Percentiles rank a stretch among this genome's conserved stretches.
phyloP scores from a whole-genome alignment of 805 yeast species.

The Starmerella stellata region DNA sequence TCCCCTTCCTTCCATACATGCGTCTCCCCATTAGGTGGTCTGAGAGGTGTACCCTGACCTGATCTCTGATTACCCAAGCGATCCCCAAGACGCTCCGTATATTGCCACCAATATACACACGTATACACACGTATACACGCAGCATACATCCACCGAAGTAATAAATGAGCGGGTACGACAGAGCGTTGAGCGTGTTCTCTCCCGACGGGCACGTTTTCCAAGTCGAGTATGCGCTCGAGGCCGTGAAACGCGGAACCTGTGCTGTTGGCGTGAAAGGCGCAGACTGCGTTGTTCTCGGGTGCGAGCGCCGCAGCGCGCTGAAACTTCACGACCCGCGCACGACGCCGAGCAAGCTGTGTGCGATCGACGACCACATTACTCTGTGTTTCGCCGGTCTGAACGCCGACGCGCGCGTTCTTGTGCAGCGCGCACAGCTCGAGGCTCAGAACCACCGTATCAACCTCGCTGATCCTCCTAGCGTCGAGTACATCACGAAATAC shows the following conservation, averaged over 20 bases:
- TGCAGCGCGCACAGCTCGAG: constrained; percentile 89
- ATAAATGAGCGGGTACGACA: constrained; percentile 92
- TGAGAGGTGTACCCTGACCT: too few species aligned
- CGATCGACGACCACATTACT: constrained; percentile 75
- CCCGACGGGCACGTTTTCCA: constrained; percentile 99
- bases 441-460: constrained; percentile 88
- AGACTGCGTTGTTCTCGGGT: constrained; percentile 77
- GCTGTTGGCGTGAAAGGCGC: constrained; percentile 93
- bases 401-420: constrained; percentile 92
- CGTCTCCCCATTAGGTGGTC: too few species aligned
- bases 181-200: constrained; percentile 95
- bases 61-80: too few species aligned
- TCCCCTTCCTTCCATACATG: too few species aligned
- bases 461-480: constrained; percentile 82
- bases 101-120: too few species aligned
- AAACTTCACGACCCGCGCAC: constrained; percentile 92
- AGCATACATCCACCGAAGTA: too few species aligned
- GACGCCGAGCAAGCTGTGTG: constrained; percentile 85
- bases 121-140: too few species aligned
- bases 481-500: constrained; percentile 81
- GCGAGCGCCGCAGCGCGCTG: constrained; percentile 88
- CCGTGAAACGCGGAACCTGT: constrained; percentile 95
- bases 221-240: constrained; percentile 94
- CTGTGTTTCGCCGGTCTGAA: constrained; percentile 93
- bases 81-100: too few species aligned